A percentile compares a stretch with the other conserved stretches of the same genome.
phyloP scores from a whole-genome alignment of 805 yeast genomes.

The Candida tammaniensis region DNA sequence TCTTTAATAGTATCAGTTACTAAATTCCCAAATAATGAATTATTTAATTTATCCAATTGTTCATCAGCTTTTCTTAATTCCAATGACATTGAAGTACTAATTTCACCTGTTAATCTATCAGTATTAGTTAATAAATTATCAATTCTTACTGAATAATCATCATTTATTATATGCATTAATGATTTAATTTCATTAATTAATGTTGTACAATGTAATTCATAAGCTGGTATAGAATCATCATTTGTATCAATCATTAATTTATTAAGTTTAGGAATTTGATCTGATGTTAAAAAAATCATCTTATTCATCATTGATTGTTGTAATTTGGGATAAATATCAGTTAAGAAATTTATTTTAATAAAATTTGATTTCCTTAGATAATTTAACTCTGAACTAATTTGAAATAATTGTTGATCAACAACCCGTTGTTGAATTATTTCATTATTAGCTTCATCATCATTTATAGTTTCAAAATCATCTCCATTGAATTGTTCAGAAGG shows the following conservation, averaged over 20 bases:
- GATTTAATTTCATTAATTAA: slow-evolving; percentile 34
- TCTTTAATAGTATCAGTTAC: slow-evolving; percentile 14
- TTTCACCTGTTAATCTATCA: slow-evolving; percentile 70
- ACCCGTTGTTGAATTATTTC: background rate
- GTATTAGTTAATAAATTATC: slow-evolving; percentile 61
- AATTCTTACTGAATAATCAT: slow-evolving; percentile 49
- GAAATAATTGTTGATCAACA: slow-evolving; percentile 5
- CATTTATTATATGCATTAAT: slow-evolving; percentile 34
- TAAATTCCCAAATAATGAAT: slow-evolving; percentile 27
- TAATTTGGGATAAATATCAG: slow-evolving; percentile 10
- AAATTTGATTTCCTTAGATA: slow-evolving; percentile 9
- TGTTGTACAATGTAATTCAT: slow-evolving; percentile 30
- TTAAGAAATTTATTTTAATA: slow-evolving; percentile 10
- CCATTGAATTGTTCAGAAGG: background rate
- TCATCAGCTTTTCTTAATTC: slow-evolving; percentile 56
- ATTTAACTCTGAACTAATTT: slow-evolving; percentile 3
- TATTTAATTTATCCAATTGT: slow-evolving; percentile 41
- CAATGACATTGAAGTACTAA: slow-evolving; percentile 66
- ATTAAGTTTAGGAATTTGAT: slow-evolving; percentile 9
- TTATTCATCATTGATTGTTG: background rate
- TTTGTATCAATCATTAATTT: slow-evolving; percentile 21
- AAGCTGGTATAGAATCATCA: slow-evolving; percentile 32
- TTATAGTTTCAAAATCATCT: background rate
- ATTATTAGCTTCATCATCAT: background rate
- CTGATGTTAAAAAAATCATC: slow-evolving; percentile 4